These are phyloP conservation scores for Chamaecrista fasciculata DNA, from an alignment of 306 rosid genomes.

Conservation along the genomic window DNA sequence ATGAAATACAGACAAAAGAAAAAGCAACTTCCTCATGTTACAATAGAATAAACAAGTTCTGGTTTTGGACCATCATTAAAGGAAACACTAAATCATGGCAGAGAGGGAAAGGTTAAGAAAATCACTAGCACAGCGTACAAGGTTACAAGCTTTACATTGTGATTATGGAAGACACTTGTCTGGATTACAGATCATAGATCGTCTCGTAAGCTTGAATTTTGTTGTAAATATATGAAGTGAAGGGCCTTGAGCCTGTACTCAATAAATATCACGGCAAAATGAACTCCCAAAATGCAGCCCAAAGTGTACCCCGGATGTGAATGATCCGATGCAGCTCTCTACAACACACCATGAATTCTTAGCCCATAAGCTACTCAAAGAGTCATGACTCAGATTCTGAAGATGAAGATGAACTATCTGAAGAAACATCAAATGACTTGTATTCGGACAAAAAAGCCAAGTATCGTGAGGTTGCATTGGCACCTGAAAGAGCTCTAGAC, in stretches of 20 bases:
- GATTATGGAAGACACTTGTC: background rate
- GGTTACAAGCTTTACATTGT: background rate
- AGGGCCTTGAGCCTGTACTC: background rate
- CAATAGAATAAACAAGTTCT: background rate
- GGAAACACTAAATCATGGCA: background rate
- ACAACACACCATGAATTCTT: background rate
- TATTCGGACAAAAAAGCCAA: slow-evolving; percentile 21
- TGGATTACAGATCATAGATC: background rate
- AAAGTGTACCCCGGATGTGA: background rate
- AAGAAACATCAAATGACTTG: slow-evolving; percentile 34
- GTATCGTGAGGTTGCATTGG: background rate
- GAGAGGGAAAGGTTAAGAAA: background rate
- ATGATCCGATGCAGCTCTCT: background rate
- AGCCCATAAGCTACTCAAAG: background rate
- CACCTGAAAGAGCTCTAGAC: slow-evolving; percentile 2
- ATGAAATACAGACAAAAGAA: background rate
- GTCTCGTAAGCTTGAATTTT: background rate
- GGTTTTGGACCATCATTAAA: background rate
- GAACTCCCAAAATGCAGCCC: background rate
- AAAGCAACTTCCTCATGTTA: background rate
- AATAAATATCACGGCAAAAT: background rate
- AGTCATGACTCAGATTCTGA: slow-evolving; percentile 45
- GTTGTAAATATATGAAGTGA: background rate
- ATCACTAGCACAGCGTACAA: background rate
- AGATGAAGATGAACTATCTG: slow-evolving; percentile 41